Conservation (phyloP, 257 asterid genomes). For the Eustoma russellianum region DNA sequence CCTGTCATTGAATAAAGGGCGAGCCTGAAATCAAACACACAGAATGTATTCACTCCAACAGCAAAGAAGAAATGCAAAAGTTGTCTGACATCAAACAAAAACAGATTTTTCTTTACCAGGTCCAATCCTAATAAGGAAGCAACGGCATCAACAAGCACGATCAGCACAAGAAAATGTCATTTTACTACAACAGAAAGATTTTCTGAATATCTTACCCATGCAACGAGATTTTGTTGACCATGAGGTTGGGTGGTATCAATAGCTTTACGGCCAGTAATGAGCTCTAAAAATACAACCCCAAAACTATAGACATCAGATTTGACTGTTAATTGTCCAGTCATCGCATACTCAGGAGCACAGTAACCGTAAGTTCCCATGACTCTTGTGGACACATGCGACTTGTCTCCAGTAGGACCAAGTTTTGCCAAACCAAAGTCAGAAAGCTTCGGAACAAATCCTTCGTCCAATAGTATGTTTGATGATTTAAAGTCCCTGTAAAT, state of each 20-base stretch:
- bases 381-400: slow-evolving; percentile 75
- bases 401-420: slow-evolving; percentile 67
- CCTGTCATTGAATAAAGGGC: slow-evolving; percentile 57
- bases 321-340: too few relatives aligned
- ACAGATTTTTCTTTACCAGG: neutral
- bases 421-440: slow-evolving; percentile 91
- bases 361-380: slow-evolving; percentile 95
- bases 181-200: too few relatives aligned
- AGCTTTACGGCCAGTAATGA: slow-evolving; percentile 73
- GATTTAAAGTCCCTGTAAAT: slow-evolving; percentile 78
- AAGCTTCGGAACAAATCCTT: slow-evolving; percentile 54
- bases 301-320: slow-evolving; percentile 78
- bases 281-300: slow-evolving; percentile 80
- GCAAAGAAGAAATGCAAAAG: neutral
- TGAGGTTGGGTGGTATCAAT: slow-evolving; percentile 36
- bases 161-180: neutral
- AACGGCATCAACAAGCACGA: neutral
- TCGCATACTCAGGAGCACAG: slow-evolving; percentile 83
- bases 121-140: neutral
- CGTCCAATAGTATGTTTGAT: slow-evolving; percentile 69
- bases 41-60: too few relatives aligned
- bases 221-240: slow-evolving; percentile 44
- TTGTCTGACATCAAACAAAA: neutral
- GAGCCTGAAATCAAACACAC: slow-evolving; percentile 55
- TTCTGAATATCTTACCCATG: slow-evolving; percentile 39